Conservation (phyloP, 2,329 filamentous ascomycete species). For the Neonectria faginata region DNA sequence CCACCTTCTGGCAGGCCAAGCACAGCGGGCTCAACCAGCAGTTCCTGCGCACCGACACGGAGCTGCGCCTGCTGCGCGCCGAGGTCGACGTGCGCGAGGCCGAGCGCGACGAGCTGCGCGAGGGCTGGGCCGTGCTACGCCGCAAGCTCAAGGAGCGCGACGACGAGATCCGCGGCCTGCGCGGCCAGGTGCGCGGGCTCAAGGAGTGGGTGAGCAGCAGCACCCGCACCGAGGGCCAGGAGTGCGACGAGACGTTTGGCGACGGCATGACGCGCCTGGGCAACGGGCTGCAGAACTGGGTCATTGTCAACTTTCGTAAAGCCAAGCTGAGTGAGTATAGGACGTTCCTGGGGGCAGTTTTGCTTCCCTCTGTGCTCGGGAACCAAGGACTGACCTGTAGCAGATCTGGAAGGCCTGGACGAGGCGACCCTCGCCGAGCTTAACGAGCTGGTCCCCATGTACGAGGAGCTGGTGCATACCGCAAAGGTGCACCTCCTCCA, state of each 20-base stretch:
- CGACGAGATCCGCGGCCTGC: slow-evolving; percentile 65
- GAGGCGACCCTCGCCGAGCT: slow-evolving; percentile 58
- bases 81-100: slow-evolving; percentile 62
- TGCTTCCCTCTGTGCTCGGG: no score
- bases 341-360: no score
- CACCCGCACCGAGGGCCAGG: slow-evolving; percentile 70
- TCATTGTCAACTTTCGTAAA: slow-evolving; percentile 75
- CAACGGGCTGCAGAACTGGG: slow-evolving; percentile 80
- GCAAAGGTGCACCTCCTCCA: slow-evolving; percentile 73
- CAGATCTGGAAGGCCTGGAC: slow-evolving; percentile 59
- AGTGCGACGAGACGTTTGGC: slow-evolving; percentile 74
- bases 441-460: slow-evolving; percentile 66
- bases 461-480: slow-evolving; percentile 63
- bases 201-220: slow-evolving; percentile 79
- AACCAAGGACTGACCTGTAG: neutral
- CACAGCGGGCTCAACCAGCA: slow-evolving; percentile 65
- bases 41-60: slow-evolving; percentile 63
- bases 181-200: slow-evolving; percentile 72
- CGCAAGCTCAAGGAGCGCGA: slow-evolving; percentile 63
- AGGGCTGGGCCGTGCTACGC: slow-evolving; percentile 61
- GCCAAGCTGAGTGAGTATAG: slow-evolving; percentile 64
- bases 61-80: slow-evolving; percentile 62
- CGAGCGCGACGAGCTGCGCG: slow-evolving; percentile 62
- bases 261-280: slow-evolving; percentile 71
- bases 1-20: slow-evolving; percentile 69